Evolutionary conservation across 2,329 filamentous ascomycete genomes (phyloP), one percentile per base, ranked within the genome.

Genomic region (Plenodomus tracheiphilus): DNA sequence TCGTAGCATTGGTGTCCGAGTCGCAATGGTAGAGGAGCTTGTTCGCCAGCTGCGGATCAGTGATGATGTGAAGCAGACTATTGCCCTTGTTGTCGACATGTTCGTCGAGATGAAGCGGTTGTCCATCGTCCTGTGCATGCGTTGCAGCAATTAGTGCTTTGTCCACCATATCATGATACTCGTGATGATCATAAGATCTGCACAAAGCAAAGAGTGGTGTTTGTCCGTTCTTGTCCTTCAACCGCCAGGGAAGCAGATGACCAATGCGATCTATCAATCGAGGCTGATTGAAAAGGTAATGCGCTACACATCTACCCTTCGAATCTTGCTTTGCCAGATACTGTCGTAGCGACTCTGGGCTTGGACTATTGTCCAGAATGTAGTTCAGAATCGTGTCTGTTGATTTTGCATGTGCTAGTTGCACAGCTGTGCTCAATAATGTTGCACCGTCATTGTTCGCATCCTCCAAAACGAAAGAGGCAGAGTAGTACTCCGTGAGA

Each of bases 201-300:
- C 92, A 97, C 1, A 97, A 79, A 2, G 94, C 94, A 70, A 99
- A 97, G 8, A 99, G 77, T 1, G 94, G 95, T n/a, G 95, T 99
- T 73, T 97, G 94, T 0, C 94, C 94, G 66, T 97, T 97, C 70
- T 91, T 95, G 72, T 99, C 94, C 59, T 87, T 91, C 71, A 95
- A 85, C 49, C 85, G 83, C 94, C 94, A 99, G 8, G 91, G 89
- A 44, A 99, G 78, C 57, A 93, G 75, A 51, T 82, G 80, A 2
- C 91, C 92, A 51, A 97, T 86, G 46, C 82, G 81, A 38, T 79
- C 76, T 58, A 99, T 94, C 17, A 99, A 78, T 44, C 83, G 80
- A 2, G 94, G 94, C 8, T 90, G 87, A 65, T 96, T 89, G 75
- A 99, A 99, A 15, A 99, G 80, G 70, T 99, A 99, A 72, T 99